These are phyloP conservation scores for Exophiala sp. DNA, from an alignment of 2,329 filamentous ascomycete genomes.

Conservation along the genomic window DNA sequence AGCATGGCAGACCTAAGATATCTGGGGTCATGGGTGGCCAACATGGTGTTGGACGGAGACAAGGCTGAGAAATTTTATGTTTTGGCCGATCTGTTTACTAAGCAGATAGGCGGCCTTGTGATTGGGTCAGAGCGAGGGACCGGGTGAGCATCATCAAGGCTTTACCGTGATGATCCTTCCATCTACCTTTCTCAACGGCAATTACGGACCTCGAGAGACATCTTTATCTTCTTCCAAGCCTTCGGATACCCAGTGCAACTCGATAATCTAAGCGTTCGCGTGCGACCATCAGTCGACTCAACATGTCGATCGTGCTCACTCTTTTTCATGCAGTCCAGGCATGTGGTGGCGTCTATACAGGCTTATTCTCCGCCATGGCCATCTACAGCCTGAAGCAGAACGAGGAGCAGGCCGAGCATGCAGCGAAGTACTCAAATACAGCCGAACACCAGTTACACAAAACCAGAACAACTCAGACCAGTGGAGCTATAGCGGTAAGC, in stretches of 20 bases:
- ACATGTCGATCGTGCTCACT: conserved; percentile 15
- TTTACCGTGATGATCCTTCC: too few species aligned
- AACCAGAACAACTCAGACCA: conserved; percentile 23
- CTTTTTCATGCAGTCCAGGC: conserved; percentile 20
- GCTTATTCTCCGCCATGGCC: conserved; percentile 19
- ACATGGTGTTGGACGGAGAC: too few species aligned
- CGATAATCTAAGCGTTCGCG: not conserved
- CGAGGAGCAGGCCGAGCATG: conserved; percentile 19
- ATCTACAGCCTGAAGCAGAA: conserved; percentile 22
- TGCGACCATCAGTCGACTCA: not conserved
- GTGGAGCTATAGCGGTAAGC: conserved; percentile 22
- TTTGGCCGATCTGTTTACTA: too few species aligned
- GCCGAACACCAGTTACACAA: conserved; percentile 21
- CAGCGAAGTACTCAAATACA: conserved; percentile 20
- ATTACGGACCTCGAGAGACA: too few species aligned
- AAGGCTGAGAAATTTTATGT: too few species aligned
- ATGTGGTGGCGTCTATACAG: conserved; percentile 10
- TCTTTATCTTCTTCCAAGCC: too few species aligned
- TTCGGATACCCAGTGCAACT: too few species aligned
- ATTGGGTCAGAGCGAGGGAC: not conserved
- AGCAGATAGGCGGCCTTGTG: not conserved
- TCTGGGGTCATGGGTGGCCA: not conserved
- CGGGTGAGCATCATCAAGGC: too few species aligned
- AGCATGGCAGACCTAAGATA: not conserved
- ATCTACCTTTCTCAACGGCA: too few species aligned